A percentile compares a stretch with the other conserved stretches of the same genome.
phyloP scores from a whole-genome alignment of 2,329 filamentous ascomycete species.

The Aspergillus sclerotialis region DNA sequence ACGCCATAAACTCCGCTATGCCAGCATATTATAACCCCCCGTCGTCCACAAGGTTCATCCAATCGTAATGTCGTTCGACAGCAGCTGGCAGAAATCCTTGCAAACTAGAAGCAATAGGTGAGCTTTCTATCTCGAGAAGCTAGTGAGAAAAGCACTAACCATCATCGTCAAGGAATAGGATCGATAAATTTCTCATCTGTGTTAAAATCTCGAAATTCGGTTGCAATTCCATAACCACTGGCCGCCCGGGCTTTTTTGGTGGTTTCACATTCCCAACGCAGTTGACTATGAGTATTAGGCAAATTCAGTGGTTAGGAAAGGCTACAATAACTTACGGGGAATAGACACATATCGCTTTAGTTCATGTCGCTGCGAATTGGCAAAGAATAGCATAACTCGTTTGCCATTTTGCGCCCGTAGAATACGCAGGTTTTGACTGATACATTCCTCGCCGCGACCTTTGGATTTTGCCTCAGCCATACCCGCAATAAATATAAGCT shows the following conservation, averaged over 20 bases:
- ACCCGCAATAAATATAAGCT: slow-evolving; percentile 33
- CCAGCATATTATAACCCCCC: no score
- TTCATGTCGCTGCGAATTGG: slow-evolving; percentile 36
- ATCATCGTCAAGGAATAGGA: slow-evolving; percentile 33
- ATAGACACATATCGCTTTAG: slow-evolving; percentile 36
- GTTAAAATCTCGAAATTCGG: slow-evolving; percentile 37
- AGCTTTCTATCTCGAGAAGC: slow-evolving; percentile 1
- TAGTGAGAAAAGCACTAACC: slow-evolving; percentile 18
- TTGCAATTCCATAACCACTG: slow-evolving; percentile 29
- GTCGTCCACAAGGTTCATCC: neutral
- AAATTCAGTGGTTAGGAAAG: no score
- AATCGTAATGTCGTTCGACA: slow-evolving; percentile 10
- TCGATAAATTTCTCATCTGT: slow-evolving; percentile 30
- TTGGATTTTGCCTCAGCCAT: slow-evolving; percentile 39
- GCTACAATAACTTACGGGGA: slow-evolving; percentile 25
- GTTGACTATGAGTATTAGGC: slow-evolving; percentile 30
- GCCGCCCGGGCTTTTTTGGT: slow-evolving; percentile 32
- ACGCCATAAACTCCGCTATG: no score
- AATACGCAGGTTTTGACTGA: slow-evolving; percentile 38
- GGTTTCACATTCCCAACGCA: slow-evolving; percentile 32
- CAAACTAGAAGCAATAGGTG: slow-evolving; percentile 19
- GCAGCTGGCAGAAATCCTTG: slow-evolving; percentile 23
- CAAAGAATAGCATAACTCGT: slow-evolving; percentile 33
- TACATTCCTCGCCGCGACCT: slow-evolving; percentile 38
- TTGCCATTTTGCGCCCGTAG: slow-evolving; percentile 29